Base-by-base conservation (phyloP, 2,329 filamentous ascomycete species). In the Nectriaceae sp. region DNA sequence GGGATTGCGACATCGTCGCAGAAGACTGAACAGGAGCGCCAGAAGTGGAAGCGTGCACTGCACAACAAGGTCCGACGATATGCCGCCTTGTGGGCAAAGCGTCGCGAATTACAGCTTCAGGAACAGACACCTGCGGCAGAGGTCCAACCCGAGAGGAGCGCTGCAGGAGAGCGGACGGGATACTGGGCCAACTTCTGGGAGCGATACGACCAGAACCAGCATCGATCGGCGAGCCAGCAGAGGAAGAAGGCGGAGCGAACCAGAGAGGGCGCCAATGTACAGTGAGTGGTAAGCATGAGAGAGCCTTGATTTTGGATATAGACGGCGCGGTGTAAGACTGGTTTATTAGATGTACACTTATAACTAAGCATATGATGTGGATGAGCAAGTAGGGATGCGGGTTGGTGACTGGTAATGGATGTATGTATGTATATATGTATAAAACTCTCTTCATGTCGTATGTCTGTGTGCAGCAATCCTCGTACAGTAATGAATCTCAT, bases 111-210 rank as follows among this genome's bases (percentile, higher is more conserved):
- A 16, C 24, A n/a, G 33, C 33, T 19, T 15, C 26, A 31, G 26
- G 26, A 15, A 31, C n/a, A n/a, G n/a, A 31, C 26, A 10, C 15
- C 26, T 31, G 26, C 26, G 10, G 26, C 15, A 8, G 26, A 31
- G 26, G 15, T 15, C 15, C 26, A 31, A 15, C 26, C 15, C 15
- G 26, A 31, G 26, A 8, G 10, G 26, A 8, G 13, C 5, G 33
- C 13, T 16, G 33, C 16, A 10, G n/a, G 16, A 19, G 50, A 63
- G 40, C 52, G 52, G 11, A 50, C 49, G n/a, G 38, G 36, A n/a
- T 59, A 57, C 48, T 63, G 60, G 60, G 47, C 59, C 11, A 16
- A 52, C 36, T 57, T 63, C 38, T 63, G 60, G 53, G 59, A 57
- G 19, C 60, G 60, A 2, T 63, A 62, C 39, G 60, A 63, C 31